Conservation (phyloP, 148 eudicot species). For the Nepenthes gracilis region DNA sequence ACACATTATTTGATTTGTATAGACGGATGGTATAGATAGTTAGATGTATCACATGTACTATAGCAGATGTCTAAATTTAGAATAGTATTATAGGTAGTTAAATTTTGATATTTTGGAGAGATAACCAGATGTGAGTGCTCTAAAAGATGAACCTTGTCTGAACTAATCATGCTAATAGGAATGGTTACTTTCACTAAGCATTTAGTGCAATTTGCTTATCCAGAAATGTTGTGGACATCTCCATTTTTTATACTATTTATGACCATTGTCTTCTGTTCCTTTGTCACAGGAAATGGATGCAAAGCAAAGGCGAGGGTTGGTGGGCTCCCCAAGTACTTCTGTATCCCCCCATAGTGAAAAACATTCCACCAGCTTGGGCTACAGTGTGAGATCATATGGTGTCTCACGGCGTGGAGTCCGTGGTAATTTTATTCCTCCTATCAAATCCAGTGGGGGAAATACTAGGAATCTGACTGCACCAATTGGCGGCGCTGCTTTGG, state of each 20-base stretch:
- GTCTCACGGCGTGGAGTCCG: slow-evolving; percentile 89
- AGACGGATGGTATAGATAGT: too few species aligned
- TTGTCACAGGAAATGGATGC: slow-evolving; percentile 73
- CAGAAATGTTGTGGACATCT: too few species aligned
- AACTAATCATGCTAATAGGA: too few species aligned
- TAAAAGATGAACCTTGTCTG: too few species aligned
- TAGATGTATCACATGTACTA: too few species aligned
- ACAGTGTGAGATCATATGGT: slow-evolving; percentile 68
- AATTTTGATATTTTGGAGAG: too few species aligned
- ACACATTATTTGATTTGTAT: too few species aligned
- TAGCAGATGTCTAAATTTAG: too few species aligned
- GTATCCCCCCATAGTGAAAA: slow-evolving; percentile 59
- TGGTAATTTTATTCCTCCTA: slow-evolving; percentile 95
- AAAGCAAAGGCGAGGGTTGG: slow-evolving; percentile 60
- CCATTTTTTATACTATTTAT: not conserved
- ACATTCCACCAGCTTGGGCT: slow-evolving; percentile 33
- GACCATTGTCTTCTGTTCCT: slow-evolving; percentile 1
- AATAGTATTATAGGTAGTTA: too few species aligned
- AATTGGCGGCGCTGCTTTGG: slow-evolving; percentile 54
- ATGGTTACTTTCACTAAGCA: too few species aligned
- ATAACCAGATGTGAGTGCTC: too few species aligned
- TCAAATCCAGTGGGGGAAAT: slow-evolving; percentile 64
- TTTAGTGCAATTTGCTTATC: too few species aligned
- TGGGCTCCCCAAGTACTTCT: slow-evolving; percentile 53
- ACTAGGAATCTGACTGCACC: slow-evolving; percentile 55